Evolutionary conservation across 257 asterid genomes (phyloP), one percentile per base, ranked within the genome.

Genomic region (Solanum sejunctum): DNA sequence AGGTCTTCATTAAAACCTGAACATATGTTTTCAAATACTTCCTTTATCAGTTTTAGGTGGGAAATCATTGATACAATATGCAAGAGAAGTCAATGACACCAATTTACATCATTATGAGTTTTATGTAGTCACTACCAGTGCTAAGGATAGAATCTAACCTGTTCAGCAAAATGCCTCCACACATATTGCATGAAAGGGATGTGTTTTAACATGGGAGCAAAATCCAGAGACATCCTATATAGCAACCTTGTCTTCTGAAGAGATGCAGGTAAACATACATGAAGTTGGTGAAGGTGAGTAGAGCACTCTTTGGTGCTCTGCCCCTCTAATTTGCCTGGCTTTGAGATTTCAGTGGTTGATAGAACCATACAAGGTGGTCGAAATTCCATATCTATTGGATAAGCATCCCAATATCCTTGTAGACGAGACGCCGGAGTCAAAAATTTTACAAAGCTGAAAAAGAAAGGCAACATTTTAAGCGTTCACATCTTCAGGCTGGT

Each of bases 381-480:
- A 89, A 94, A 93, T 90, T 96, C 99, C 98, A 95, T 96, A 73
- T 96, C 99, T 61, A 96, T 94, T 39, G 99, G 99, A 89, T 96
- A 96, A 1, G 99, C 98, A 58, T 96, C 99, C 99, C 99, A 96
- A 83, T 94, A 93, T 47, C 99, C 99, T 93, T 93, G 97, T 71
- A 96, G 91, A 49, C 97, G 91, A 70, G 97, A 91, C 41, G 92
- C 79, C 52, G 97, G 99, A 51, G 99, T 91, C 90, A 94, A 87
- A 80, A 96, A 96, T 71, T 96, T 94, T 89, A 96, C 98, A 95
- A 96, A 89, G 90, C 99, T 96, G 96, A 26, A 84, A 91, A 90
- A 47, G 23, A 3, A 15, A 51, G 26, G 63, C 10, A 15, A 51
- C 64, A 26, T 15, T 32, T 23, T 51, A 9, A 77, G 82, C 16